These are phyloP conservation scores for Cercophora samala DNA, from an alignment of 495 filamentous ascomycete species.

Conservation along the genomic window DNA sequence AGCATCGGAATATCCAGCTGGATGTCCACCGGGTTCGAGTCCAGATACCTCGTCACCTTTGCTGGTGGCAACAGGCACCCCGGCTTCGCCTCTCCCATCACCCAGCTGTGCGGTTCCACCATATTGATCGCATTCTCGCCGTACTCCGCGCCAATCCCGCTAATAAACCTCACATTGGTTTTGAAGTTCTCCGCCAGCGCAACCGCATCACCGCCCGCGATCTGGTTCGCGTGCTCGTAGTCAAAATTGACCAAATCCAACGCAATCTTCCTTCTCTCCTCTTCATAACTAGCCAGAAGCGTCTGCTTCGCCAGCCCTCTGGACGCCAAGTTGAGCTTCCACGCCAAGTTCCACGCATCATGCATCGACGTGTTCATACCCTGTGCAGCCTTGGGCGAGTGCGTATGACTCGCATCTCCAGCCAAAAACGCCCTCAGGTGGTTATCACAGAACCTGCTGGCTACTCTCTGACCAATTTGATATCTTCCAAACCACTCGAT, in stretches of 20 bases:
- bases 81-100: constrained; percentile 49
- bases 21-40: constrained; percentile 67
- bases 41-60: constrained; percentile 63
- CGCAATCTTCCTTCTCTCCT: constrained; percentile 59
- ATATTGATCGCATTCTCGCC: constrained; percentile 55
- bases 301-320: constrained; percentile 52
- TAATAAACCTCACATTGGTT: constrained; percentile 65
- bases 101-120: constrained; percentile 33
- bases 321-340: constrained; percentile 66
- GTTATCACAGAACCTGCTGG: constrained; percentile 54
- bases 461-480: constrained; percentile 64
- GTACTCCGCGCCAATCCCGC: constrained; percentile 64
- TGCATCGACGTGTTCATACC: constrained; percentile 80
- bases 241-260: constrained; percentile 68
- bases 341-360: constrained; percentile 72
- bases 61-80: constrained; percentile 61
- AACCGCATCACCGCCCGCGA: constrained; percentile 54
- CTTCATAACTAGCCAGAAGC: constrained; percentile 62
- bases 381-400: constrained; percentile 71
- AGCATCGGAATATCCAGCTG: constrained; percentile 69
- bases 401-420: constrained; percentile 72
- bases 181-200: constrained; percentile 60
- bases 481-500: constrained; percentile 61
- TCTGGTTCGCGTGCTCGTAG: constrained; percentile 55
- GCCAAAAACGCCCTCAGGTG: constrained; percentile 61